Evolutionary conservation across 257 asterid species (phyloP).

Genomic region (Nicotiana obtusifolia): DNA sequence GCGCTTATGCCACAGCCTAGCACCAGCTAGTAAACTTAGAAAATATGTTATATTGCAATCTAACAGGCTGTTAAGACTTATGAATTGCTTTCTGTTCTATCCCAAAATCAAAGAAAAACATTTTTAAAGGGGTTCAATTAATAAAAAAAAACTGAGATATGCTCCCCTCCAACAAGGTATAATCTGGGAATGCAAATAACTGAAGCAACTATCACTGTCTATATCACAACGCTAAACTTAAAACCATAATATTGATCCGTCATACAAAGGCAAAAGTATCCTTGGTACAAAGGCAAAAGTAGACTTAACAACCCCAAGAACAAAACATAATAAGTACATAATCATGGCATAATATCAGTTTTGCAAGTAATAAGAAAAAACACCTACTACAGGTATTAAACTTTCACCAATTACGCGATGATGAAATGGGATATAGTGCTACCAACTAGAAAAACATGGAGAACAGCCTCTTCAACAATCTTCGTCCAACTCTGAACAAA

Average conservation of each 20-base stretch:
- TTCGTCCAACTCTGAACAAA: background rate
- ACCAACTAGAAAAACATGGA: background rate
- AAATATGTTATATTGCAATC: background rate
- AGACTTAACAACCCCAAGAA: background rate
- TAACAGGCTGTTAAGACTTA: background rate
- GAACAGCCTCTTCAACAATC: conserved; percentile 3
- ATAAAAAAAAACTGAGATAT: background rate
- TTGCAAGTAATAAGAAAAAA: background rate
- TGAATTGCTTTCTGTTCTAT: background rate
- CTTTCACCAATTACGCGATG: no score
- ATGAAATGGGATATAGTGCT: background rate
- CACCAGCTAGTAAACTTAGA: background rate
- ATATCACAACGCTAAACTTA: background rate
- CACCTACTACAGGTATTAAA: background rate
- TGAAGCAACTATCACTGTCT: background rate
- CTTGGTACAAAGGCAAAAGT: background rate
- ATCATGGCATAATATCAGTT: background rate
- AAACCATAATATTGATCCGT: background rate
- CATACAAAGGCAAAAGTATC: background rate
- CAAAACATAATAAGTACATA: background rate
- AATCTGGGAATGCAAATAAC: background rate
- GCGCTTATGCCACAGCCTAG: background rate
- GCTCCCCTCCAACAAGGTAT: background rate
- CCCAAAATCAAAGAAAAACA: background rate
- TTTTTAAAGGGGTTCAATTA: background rate